Conservation (phyloP, 2,329 filamentous ascomycete genomes). For the Cadophora malorum region DNA sequence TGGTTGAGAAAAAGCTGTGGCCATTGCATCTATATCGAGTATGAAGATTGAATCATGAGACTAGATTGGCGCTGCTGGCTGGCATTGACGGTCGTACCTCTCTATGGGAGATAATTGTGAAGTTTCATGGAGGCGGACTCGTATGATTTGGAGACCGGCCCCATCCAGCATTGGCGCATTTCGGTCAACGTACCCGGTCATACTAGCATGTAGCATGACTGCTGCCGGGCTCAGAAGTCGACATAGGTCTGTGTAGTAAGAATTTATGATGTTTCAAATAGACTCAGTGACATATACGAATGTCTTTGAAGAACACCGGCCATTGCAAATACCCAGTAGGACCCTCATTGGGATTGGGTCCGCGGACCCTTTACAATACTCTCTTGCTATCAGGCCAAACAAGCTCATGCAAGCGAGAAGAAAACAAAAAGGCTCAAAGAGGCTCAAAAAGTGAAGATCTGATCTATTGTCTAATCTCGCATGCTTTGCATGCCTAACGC, state of each 20-base stretch:
- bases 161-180: not conserved
- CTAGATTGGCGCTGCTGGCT: not conserved
- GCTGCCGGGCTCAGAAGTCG: too few species aligned
- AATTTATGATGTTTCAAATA: not conserved
- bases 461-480: conserved; percentile 41
- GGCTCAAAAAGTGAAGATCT: conserved; percentile 42
- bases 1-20: conserved; percentile 31
- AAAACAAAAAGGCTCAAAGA: not conserved
- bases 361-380: not conserved
- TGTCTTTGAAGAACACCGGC: not conserved
- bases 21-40: conserved; percentile 34
- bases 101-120: not conserved
- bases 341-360: too few species aligned
- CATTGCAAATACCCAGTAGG: not conserved
- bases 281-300: too few species aligned
- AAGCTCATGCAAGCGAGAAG: not conserved
- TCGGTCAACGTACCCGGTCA: not conserved
- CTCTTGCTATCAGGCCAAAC: not conserved
- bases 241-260: too few species aligned
- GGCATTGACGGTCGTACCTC: not conserved
- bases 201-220: too few species aligned
- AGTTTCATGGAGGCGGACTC: not conserved
- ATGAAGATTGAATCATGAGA: not conserved
- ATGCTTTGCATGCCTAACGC: conserved; percentile 40
- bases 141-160: not conserved